A percentile compares a stretch with the other conserved stretches of the same genome.
Evolutionary conservation across 2,329 filamentous ascomycete genomes (phyloP).

Genomic region (Aspergillus melleus): DNA sequence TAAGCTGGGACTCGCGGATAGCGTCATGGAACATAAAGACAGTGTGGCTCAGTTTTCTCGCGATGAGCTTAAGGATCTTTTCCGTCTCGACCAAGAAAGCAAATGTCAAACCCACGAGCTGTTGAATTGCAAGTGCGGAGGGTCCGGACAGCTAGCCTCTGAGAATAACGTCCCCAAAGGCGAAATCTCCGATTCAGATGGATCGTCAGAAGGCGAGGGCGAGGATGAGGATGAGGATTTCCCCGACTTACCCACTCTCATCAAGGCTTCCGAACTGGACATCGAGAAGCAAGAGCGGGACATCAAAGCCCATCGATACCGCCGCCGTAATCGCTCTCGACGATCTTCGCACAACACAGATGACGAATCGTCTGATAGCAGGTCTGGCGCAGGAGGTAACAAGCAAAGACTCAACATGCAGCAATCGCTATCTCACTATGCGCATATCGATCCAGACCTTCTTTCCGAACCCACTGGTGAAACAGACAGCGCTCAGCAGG

Average conservation of each 20-base stretch:
- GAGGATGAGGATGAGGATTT: constrained; percentile 24
- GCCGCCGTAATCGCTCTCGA: background rate
- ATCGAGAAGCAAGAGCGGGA: constrained; percentile 35
- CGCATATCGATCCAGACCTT: constrained; percentile 42
- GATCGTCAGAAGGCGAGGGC: constrained; percentile 18
- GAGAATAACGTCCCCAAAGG: background rate
- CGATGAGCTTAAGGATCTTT: constrained; percentile 67
- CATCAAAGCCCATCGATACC: constrained; percentile 12
- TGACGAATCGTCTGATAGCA: background rate
- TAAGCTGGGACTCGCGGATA: constrained; percentile 69
- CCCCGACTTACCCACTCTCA: constrained; percentile 32
- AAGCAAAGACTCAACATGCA: constrained; percentile 41
- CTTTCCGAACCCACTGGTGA: constrained; percentile 19
- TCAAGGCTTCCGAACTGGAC: constrained; percentile 44
- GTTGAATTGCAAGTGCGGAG: constrained; percentile 62
- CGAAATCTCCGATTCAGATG: constrained; percentile 10
- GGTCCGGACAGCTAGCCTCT: constrained; percentile 44
- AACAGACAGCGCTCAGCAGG: constrained; percentile 21
- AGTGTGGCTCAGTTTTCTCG: constrained; percentile 61
- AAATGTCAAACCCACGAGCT: constrained; percentile 69
- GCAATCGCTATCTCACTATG: constrained; percentile 44
- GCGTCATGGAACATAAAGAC: constrained; percentile 67
- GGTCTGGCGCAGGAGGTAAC: constrained; percentile 4
- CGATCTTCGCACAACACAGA: background rate
- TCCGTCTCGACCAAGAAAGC: constrained; percentile 61